These are phyloP conservation scores for Fusarium papillatum DNA, from an alignment of 2,329 filamentous ascomycete genomes.

Conservation along the genomic window DNA sequence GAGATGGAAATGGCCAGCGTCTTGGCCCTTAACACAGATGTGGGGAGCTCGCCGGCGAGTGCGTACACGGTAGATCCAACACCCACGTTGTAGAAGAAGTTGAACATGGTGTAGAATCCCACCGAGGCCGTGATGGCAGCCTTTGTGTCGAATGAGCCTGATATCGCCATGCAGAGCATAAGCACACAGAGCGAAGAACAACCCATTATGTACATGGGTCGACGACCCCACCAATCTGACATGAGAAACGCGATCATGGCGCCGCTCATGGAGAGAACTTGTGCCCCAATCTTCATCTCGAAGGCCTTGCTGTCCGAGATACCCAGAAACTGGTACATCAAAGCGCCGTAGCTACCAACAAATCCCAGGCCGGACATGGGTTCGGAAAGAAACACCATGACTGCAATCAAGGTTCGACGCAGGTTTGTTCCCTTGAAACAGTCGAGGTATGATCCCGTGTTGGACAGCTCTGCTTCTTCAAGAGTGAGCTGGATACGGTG, in stretches of 20 bases:
- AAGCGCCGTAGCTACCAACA: constrained; percentile 56
- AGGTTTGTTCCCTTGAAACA: constrained; percentile 60
- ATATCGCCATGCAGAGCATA: constrained; percentile 47
- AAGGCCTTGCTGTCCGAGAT: constrained; percentile 45
- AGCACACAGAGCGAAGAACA: constrained; percentile 38
- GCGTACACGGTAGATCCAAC: constrained; percentile 58
- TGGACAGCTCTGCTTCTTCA: constrained; percentile 52
- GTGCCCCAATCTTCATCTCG: constrained; percentile 45
- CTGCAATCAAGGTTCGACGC: constrained; percentile 56
- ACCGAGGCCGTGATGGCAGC: constrained; percentile 45
- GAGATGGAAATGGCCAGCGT: constrained; percentile 60
- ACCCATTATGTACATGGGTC: constrained; percentile 45
- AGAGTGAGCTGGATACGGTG: constrained; percentile 62
- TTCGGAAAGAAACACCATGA: constrained; percentile 57
- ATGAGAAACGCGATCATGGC: constrained; percentile 45
- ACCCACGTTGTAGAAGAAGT: constrained; percentile 57
- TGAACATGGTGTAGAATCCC: constrained; percentile 54
- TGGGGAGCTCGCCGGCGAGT: constrained; percentile 57
- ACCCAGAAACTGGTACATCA: constrained; percentile 49
- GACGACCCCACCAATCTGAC: constrained; percentile 44
- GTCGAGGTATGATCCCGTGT: constrained; percentile 53
- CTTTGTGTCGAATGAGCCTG: constrained; percentile 38
- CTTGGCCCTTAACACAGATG: constrained; percentile 57
- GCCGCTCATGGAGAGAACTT: constrained; percentile 46
- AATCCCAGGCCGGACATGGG: constrained; percentile 60